Evolutionary conservation across 495 filamentous ascomycete genomes (phyloP), one percentile per base, ranked within the genome.

Genomic region (Lineolata rhizophorae): DNA sequence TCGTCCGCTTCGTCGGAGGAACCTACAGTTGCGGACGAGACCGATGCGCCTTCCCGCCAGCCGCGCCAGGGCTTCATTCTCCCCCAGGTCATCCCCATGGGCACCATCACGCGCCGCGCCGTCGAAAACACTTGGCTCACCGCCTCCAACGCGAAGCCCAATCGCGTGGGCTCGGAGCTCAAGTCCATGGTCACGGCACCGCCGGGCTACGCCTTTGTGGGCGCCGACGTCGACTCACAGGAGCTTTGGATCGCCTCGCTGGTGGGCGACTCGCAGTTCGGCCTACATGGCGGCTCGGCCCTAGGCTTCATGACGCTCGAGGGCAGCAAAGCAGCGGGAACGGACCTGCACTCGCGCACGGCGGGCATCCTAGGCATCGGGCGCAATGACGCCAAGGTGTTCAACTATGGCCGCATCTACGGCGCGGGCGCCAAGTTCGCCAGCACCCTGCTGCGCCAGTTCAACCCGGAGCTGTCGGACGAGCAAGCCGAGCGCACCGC

Each of bases 51-150:
- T 3, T 6, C 6, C 6, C 6, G 8, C 22, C 36, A 16, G 37
- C 17, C 15, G 29, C 12, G 30, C 2, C 40, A 45, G 22, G 87
- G 87, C 3, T 87, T 77, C 41, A 94, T 99, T 40, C 55, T 99
- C n/a, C 87, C 87, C n/a, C 87, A 99, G 44, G 55, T 99, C 32
- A 94, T 99, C 37, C 87, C 87, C 6, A 99, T 99, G 87, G 87
- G 87, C 10, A 99, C 87, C 12, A 76, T 99, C 34, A 99, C 87
- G n/a, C 66, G 87, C 22, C 71, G 87, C 39, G 82, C 87, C 0
- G 87, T 99, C 14, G 87, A 99, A 50, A 93, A 90, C 41, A 95
- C 87, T 0, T 99, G 87, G 87, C 65, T 99, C 24, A 99, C 87
- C 12, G 87, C 87, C 10, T 87, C 81, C 42, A 99, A 99, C 47